Evolutionary conservation across 139 green algal species (phyloP), one percentile per base, ranked within the genome.

Genomic region (Ettlia oleoabundans): DNA sequence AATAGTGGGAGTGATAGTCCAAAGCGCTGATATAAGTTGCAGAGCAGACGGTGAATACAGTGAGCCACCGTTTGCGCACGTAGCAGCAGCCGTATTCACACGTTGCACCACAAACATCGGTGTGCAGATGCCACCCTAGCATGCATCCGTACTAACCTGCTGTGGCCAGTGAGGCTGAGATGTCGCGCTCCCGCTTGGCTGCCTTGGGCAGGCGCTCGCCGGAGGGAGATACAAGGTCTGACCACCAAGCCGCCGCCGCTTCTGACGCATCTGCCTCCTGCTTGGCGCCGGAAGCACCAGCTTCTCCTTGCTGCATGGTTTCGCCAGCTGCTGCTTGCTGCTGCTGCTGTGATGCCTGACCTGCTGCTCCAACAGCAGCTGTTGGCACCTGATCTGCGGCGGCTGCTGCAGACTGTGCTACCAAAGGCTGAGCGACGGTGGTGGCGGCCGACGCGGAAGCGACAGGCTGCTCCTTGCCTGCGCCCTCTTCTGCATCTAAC

Each of bases 101-200:
- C 15, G 47, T 15, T 58, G 47, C 62, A 37, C 28, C n/a, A 28
- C 62, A 68, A 38, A 30, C 62, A 30, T 28, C 35, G 62, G 52
- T 75, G 32, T 52, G n/a, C 42, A n/a, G 8, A n/a, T 40, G 13
- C 2, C 52, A 67, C 1, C 4, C 35, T 30, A n/a, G 2, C 28
- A 35, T 24, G 32, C 33, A 61, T 13, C 22, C 1, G 3, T 13
- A 4, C 62, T 26, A 41, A 79, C 62, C 67, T 30, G 78, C 78
- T 2, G 67, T 70, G n/a, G 78, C 78, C 30, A 75, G 78, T 15
- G 78, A 74, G n/a, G 68, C 78, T 0, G 78, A 74, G 37, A 76
- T 67, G 47, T 83, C 67, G 8, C 67, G 77, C 47, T 68, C 61
- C 38, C n/a, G 9, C 22, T 58, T 42, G 24, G 53, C 35, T 22